Conservation (phyloP, 257 asterid species). For the Asclepias syriaca region DNA sequence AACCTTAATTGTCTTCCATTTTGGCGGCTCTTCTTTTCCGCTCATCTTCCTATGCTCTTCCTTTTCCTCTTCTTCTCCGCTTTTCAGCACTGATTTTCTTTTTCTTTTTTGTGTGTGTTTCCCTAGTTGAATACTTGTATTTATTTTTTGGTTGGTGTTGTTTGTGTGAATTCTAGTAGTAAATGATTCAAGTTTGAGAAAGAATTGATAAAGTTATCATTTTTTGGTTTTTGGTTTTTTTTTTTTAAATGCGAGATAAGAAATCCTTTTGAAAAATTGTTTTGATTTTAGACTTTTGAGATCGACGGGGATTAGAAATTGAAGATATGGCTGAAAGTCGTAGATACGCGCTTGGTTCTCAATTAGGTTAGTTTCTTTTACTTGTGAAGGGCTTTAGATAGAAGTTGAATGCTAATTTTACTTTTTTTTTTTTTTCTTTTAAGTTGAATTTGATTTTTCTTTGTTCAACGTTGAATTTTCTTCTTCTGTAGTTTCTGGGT, state of each 20-base stretch:
- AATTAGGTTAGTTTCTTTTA: conserved; percentile 25
- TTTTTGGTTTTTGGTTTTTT: too few species aligned
- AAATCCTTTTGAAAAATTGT: not conserved
- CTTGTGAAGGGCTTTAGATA: not conserved
- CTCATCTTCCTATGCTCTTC: conserved; percentile 12
- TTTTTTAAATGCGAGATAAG: not conserved
- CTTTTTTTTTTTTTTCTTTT: not conserved
- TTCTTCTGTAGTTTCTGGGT: not conserved
- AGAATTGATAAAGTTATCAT: not conserved
- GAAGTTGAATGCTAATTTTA: conserved; percentile 1
- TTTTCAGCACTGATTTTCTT: not conserved
- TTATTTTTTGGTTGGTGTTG: not conserved
- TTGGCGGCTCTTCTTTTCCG: conserved; percentile 45
- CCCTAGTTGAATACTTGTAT: not conserved
- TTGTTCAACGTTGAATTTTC: not conserved
- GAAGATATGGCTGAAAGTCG: conserved; percentile 32
- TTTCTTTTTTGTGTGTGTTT: too few species aligned
- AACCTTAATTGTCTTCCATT: conserved; percentile 54
- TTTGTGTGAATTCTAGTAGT: not conserved
- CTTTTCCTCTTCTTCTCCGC: conserved; percentile 23
- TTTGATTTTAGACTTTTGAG: conserved; percentile 1
- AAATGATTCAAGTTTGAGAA: not conserved
- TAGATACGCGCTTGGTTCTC: conserved; percentile 28
- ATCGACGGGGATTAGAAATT: not conserved
- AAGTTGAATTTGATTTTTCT: not conserved